Evolutionary conservation across 2,329 filamentous ascomycete species (phyloP).

Genomic region (Sphaerulina populicola): DNA sequence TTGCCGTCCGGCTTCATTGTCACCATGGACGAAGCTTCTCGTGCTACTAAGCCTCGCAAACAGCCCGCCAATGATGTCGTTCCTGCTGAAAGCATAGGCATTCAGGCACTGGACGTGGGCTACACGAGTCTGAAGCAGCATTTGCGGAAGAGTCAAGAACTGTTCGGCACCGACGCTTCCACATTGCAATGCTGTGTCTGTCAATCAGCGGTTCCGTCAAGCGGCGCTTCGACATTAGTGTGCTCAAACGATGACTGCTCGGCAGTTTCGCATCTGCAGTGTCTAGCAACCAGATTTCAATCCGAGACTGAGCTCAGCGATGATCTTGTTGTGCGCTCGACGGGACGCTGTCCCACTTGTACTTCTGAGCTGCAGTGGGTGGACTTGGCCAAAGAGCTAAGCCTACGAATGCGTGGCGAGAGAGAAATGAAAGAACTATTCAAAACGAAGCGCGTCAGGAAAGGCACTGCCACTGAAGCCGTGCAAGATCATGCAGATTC

Average conservation of each 20-base stretch:
- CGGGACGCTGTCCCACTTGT: conserved; percentile 66
- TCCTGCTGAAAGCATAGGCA: conserved; percentile 23
- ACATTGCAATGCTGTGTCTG: conserved; percentile 45
- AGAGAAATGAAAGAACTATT: conserved; percentile 64
- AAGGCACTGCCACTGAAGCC: conserved; percentile 11
- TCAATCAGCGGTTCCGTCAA: conserved; percentile 32
- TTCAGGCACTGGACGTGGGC: conserved; percentile 45
- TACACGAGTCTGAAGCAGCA: conserved; percentile 45
- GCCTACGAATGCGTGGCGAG: conserved; percentile 59
- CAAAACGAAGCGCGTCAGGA: conserved; percentile 35
- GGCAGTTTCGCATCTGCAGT: conserved; percentile 48
- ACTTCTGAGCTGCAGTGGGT: conserved; percentile 57
- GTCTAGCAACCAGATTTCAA: conserved; percentile 47
- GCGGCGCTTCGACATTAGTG: conserved; percentile 41
- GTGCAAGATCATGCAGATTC: conserved; percentile 17
- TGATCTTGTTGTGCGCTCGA: conserved; percentile 44
- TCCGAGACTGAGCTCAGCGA: conserved; percentile 21
- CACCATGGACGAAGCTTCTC: conserved; percentile 15
- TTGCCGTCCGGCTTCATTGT: conserved; percentile 46
- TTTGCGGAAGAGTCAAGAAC: conserved; percentile 44
- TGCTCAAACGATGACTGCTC: conserved; percentile 46
- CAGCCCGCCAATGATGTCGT: background rate
- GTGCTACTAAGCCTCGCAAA: conserved; percentile 13
- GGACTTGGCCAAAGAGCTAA: conserved; percentile 75
- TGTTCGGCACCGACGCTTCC: conserved; percentile 35